Percentiles rank a stretch among this genome's conserved stretches.
Evolutionary conservation across 352 stramenopile species (phyloP).

Genomic region (Globisporangium heterothallicum): DNA sequence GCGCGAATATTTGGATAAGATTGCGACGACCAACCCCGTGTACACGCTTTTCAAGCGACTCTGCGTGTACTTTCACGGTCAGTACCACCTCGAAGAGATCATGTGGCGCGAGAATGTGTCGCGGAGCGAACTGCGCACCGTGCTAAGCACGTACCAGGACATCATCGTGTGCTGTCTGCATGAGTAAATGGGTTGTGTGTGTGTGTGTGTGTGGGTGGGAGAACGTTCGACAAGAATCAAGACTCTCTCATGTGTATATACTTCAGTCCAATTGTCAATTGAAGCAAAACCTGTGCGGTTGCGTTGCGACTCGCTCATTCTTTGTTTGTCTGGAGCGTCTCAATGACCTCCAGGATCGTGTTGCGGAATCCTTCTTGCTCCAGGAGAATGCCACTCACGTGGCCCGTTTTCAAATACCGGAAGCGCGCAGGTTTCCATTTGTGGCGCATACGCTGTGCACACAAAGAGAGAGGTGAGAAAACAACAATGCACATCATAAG

Average conservation of each 20-base stretch:
- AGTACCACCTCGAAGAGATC: conserved; percentile 86
- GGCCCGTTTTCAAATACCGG: conserved; percentile 58
- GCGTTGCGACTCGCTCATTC: too few relatives aligned
- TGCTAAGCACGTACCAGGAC: conserved; percentile 82
- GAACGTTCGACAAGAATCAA: too few relatives aligned
- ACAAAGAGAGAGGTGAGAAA: background rate
- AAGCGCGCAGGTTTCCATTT: conserved; percentile 59
- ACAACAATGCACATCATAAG: background rate
- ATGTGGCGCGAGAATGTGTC: conserved; percentile 87
- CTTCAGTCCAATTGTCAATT: too few relatives aligned
- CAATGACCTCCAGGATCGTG: conserved; percentile 65
- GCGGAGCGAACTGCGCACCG: conserved; percentile 67
- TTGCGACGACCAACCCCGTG: conserved; percentile 72
- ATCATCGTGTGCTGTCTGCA: conserved; percentile 81
- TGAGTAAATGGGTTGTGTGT: conserved; percentile 31
- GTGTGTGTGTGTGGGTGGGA: background rate
- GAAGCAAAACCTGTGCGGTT: too few relatives aligned
- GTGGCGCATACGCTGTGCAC: conserved; percentile 34
- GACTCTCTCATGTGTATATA: too few relatives aligned
- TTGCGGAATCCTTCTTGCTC: conserved; percentile 61
- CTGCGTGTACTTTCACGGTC: conserved; percentile 81
- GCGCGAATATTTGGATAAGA: conserved; percentile 71
- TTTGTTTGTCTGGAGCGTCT: conserved; percentile 28
- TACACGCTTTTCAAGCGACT: conserved; percentile 80
- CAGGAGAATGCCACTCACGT: conserved; percentile 77